These are phyloP conservation scores for Davidsoniella eucalypti DNA, from an alignment of 2,329 filamentous ascomycete genomes.

Conservation along the genomic window DNA sequence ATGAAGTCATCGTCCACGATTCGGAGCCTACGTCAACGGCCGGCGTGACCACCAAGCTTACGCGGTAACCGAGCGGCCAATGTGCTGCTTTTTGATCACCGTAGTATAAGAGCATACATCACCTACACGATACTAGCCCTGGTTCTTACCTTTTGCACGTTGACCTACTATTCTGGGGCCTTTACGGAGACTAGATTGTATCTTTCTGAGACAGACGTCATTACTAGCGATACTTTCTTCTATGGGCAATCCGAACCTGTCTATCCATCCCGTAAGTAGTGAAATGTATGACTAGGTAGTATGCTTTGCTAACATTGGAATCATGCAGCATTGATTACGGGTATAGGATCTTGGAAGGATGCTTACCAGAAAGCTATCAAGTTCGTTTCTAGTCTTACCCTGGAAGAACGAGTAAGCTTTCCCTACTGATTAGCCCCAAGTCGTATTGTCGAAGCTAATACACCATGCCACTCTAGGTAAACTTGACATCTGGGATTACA, in stretches of 20 bases:
- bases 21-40: no score
- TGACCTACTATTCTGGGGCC: no score
- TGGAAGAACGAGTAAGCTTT: constrained; percentile 49
- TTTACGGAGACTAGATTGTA: no score
- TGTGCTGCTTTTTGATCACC: no score
- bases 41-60: no score
- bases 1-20: no score
- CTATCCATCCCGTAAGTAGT: constrained; percentile 33
- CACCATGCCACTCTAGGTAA: constrained; percentile 31
- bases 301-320: constrained; percentile 1
- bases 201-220: neutral
- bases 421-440: neutral
- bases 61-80: no score
- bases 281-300: neutral
- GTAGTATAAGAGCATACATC: no score
- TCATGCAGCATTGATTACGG: constrained; percentile 32
- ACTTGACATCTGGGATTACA: constrained; percentile 54
- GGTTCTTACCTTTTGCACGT: no score
- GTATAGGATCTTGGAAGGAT: constrained; percentile 48
- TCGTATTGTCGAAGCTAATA: neutral
- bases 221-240: constrained; percentile 24
- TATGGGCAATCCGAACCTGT: constrained; percentile 34
- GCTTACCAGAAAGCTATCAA: constrained; percentile 50
- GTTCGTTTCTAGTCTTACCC: constrained; percentile 55
- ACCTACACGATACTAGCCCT: no score